Evolutionary conservation across 768 basidiomycete species (phyloP).

Genomic region (Boletellus emodensis): DNA sequence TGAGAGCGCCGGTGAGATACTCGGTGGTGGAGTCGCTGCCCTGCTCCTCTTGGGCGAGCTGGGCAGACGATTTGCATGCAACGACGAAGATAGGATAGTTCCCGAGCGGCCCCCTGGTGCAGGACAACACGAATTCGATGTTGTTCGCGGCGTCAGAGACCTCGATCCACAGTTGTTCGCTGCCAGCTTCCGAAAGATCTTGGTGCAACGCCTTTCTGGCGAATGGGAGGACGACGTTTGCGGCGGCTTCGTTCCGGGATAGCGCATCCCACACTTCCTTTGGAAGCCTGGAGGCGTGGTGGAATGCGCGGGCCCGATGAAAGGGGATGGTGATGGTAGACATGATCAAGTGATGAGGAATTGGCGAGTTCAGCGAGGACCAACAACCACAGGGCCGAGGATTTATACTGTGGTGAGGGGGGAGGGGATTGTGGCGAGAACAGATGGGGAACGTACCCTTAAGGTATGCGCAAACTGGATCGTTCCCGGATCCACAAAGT

Average conservation of each 20-base stretch:
- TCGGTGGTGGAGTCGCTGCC: background rate
- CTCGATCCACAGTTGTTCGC: constrained; percentile 31
- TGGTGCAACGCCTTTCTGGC: constrained; percentile 28
- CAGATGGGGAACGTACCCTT: background rate
- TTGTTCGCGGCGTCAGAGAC: constrained; percentile 16
- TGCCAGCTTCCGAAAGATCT: background rate
- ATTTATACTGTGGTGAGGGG: constrained; percentile 10
- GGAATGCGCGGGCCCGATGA: constrained; percentile 5
- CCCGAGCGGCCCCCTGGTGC: constrained; percentile 51
- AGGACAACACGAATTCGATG: constrained; percentile 47
- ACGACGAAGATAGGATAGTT: constrained; percentile 52
- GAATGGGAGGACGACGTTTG: constrained; percentile 41
- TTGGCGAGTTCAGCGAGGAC: constrained; percentile 9
- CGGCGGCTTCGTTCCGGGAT: constrained; percentile 23
- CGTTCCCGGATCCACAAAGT: background rate
- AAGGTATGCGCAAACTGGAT: background rate
- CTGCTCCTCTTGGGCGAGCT: constrained; percentile 13
- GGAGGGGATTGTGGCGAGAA: background rate
- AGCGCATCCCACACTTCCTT: constrained; percentile 30
- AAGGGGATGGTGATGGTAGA: background rate
- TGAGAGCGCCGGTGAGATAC: constrained; percentile 4
- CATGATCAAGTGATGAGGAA: constrained; percentile 17
- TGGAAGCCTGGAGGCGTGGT: constrained; percentile 13
- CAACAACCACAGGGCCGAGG: too few species aligned
- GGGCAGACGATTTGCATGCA: constrained; percentile 9